phyloP scores from a whole-genome alignment of 2,329 filamentous ascomycete species.

The Alternaria triticina region DNA sequence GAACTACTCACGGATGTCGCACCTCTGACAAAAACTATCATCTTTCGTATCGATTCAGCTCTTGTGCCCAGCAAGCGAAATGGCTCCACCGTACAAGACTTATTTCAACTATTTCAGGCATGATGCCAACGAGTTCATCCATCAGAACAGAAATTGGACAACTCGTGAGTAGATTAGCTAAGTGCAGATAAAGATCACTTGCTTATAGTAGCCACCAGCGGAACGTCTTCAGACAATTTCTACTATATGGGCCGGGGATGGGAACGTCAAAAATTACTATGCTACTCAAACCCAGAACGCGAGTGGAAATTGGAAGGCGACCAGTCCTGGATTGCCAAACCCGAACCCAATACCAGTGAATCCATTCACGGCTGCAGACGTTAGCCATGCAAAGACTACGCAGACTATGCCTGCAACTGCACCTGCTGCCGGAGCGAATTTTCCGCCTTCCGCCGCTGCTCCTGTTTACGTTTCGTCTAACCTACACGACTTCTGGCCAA shows the following conservation, averaged over 20 bases:
- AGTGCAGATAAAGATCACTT: neutral
- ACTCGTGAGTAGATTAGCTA: neutral
- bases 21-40: neutral
- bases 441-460: neutral
- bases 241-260: neutral
- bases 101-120: neutral
- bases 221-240: neutral
- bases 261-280: neutral
- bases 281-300: neutral
- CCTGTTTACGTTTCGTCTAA: neutral
- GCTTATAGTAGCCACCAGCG: neutral
- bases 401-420: neutral
- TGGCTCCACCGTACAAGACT: neutral
- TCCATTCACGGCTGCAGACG: neutral
- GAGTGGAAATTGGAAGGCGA: neutral
- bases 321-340: neutral
- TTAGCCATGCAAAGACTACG: neutral
- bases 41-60: neutral
- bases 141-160: neutral
- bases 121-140: neutral
- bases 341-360: neutral
- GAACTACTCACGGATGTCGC: neutral
- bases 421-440: neutral
- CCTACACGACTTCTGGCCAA: slow-evolving; percentile 1
- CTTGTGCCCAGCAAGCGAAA: neutral